A percentile compares a stretch with the other conserved stretches of the same genome.
Conservation (phyloP, 2,329 filamentous ascomycete genomes). For the Leptoxyphium fumago region DNA sequence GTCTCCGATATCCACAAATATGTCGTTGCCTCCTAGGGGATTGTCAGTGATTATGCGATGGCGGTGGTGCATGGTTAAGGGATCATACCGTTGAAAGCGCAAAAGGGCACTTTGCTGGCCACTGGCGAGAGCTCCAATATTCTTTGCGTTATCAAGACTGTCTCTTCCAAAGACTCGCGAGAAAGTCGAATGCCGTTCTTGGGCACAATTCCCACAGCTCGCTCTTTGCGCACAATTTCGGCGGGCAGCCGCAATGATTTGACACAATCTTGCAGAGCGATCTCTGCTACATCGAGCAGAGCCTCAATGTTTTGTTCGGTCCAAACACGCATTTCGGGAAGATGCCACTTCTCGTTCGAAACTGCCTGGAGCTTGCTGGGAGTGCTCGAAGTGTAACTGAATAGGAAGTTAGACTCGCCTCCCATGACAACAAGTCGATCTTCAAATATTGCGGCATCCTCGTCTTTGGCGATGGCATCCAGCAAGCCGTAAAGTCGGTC, state of each 20-base stretch:
- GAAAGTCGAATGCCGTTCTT: constrained; percentile 34
- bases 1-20: constrained; percentile 97
- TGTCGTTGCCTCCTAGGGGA: constrained; percentile 64
- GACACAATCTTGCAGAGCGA: constrained; percentile 68
- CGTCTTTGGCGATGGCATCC: constrained; percentile 54
- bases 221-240: constrained; percentile 70
- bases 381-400: constrained; percentile 54
- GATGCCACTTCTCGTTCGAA: constrained; percentile 52
- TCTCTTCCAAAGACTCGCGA: constrained; percentile 81
- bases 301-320: constrained; percentile 59
- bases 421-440: constrained; percentile 81
- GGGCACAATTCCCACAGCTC: constrained; percentile 41
- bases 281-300: constrained; percentile 81
- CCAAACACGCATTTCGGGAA: constrained; percentile 66
- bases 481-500: constrained; percentile 74
- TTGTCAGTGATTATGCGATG: not conserved
- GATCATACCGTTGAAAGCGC: not conserved
- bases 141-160: constrained; percentile 85
- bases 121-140: constrained; percentile 39
- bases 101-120: constrained; percentile 1
- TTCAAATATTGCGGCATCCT: constrained; percentile 52
- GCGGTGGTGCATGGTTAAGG: not conserved
- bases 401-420: constrained; percentile 91
- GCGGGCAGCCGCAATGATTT: constrained; percentile 67
- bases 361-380: constrained; percentile 55